Evolutionary conservation across 2,329 filamentous ascomycete genomes (phyloP).

Genomic region (Diaporthe ilicicola): DNA sequence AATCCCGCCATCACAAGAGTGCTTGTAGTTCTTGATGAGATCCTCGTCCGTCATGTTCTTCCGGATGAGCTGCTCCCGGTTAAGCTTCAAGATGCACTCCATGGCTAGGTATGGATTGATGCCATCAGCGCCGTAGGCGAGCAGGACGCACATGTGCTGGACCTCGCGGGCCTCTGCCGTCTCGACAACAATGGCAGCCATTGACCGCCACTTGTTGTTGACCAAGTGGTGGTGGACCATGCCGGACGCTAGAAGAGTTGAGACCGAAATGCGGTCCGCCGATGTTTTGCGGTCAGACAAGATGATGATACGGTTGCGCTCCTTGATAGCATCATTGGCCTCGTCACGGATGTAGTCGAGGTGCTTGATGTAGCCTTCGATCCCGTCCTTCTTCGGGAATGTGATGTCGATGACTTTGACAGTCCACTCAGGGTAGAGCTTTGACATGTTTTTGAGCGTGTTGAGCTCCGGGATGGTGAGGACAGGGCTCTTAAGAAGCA

Average conservation of each 20-base stretch:
- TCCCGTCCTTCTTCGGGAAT: constrained; percentile 85
- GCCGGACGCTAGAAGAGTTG: constrained; percentile 85
- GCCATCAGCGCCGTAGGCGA: constrained; percentile 93
- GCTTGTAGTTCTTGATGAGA: constrained; percentile 95
- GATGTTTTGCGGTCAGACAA: constrained; percentile 89
- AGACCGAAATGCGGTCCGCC: constrained; percentile 83
- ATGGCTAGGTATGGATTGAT: constrained; percentile 95
- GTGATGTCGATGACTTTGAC: constrained; percentile 93
- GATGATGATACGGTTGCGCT: constrained; percentile 84
- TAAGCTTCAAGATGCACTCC: constrained; percentile 97
- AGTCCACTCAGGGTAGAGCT: constrained; percentile 80
- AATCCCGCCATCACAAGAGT: constrained; percentile 95
- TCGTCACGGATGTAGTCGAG: constrained; percentile 89
- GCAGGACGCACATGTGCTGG: constrained; percentile 97
- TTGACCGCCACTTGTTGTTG: constrained; percentile 93
- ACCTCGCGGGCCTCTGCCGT: constrained; percentile 96
- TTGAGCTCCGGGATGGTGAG: constrained; percentile 93
- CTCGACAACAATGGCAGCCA: constrained; percentile 87
- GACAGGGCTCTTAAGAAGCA: constrained; percentile 88
- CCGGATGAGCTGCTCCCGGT: constrained; percentile 90
- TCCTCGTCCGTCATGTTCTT: constrained; percentile 85
- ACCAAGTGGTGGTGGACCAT: constrained; percentile 97
- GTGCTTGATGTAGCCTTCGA: constrained; percentile 84
- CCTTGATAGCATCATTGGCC: constrained; percentile 83
- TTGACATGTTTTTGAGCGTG: constrained; percentile 79